Evolutionary conservation across 1,284 basidiomycete genomes (phyloP).

Genomic region (Ustilago esculenta): DNA sequence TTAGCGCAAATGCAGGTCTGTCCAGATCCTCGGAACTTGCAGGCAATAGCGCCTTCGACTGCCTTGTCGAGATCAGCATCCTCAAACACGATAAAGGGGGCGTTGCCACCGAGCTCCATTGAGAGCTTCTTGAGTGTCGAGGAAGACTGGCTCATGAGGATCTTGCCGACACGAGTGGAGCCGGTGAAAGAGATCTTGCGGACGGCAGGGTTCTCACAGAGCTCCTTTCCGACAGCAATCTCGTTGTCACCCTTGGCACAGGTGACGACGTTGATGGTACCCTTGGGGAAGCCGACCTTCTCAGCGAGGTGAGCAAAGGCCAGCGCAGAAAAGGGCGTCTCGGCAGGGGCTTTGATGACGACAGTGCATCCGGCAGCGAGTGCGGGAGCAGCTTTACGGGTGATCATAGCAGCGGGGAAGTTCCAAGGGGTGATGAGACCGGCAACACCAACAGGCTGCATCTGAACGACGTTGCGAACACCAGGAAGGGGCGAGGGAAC

Average conservation of each 20-base stretch:
- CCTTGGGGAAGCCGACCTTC: slow-evolving; percentile 89
- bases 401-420: slow-evolving; percentile 72
- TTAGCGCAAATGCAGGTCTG: slow-evolving; percentile 81
- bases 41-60: slow-evolving; percentile 83
- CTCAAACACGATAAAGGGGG: slow-evolving; percentile 95
- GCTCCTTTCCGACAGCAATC: slow-evolving; percentile 77
- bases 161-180: slow-evolving; percentile 88
- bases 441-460: slow-evolving; percentile 85
- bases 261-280: slow-evolving; percentile 93
- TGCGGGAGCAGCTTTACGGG: slow-evolving; percentile 85
- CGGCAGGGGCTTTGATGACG: slow-evolving; percentile 93
- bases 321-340: slow-evolving; percentile 92
- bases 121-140: slow-evolving; percentile 87
- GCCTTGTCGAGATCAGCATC: slow-evolving; percentile 94
- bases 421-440: slow-evolving; percentile 68
- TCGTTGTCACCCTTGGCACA: slow-evolving; percentile 79
- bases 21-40: slow-evolving; percentile 91
- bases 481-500: slow-evolving; percentile 80
- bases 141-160: slow-evolving; percentile 83
- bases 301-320: slow-evolving; percentile 84
- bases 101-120: slow-evolving; percentile 75
- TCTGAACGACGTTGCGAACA: slow-evolving; percentile 82
- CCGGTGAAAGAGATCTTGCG: slow-evolving; percentile 94
- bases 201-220: slow-evolving; percentile 72
- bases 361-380: slow-evolving; percentile 92